Evolutionary conservation across 2,329 filamentous ascomycete species (phyloP).

Genomic region (Curvularia sp.): DNA sequence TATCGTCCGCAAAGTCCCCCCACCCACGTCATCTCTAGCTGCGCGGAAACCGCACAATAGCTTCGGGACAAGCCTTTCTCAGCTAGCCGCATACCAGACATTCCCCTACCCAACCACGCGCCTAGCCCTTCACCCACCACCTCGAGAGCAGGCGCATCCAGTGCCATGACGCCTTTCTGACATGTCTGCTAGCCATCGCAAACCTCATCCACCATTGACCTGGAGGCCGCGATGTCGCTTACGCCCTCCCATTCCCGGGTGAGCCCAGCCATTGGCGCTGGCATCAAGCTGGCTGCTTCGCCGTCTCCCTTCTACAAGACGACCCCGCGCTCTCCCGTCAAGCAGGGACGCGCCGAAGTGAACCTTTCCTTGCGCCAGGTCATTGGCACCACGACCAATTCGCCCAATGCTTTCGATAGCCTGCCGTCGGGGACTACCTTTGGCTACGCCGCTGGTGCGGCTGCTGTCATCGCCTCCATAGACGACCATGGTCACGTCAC

Average conservation of each 20-base stretch:
- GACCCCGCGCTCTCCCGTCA: conserved; percentile 69
- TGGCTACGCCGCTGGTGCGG: conserved; percentile 90
- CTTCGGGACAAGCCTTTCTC: conserved; percentile 15
- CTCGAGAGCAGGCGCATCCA: conserved; percentile 23
- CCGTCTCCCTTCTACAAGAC: conserved; percentile 67
- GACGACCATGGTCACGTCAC: conserved; percentile 68
- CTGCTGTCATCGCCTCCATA: conserved; percentile 87
- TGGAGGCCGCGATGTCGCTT: conserved; percentile 49
- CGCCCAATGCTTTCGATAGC: conserved; percentile 85
- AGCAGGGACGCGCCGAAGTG: conserved; percentile 55
- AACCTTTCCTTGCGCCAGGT: conserved; percentile 79
- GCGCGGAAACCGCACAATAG: conserved; percentile 5
- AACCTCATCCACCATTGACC: conserved; percentile 35
- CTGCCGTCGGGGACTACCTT: conserved; percentile 74
- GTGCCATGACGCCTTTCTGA: conserved; percentile 40
- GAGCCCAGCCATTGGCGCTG: conserved; percentile 47
- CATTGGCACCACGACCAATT: conserved; percentile 86
- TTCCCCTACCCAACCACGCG: conserved; percentile 30
- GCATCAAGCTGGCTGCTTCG: conserved; percentile 68
- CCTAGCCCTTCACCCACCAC: conserved; percentile 18
- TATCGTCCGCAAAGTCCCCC: conserved; percentile 16
- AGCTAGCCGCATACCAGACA: conserved; percentile 23
- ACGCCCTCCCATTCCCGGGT: conserved; percentile 52
- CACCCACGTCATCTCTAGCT: conserved; percentile 5
- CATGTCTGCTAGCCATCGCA: conserved; percentile 35